Evolutionary conservation across 2,329 filamentous ascomycete genomes (phyloP).

Genomic region (Epichloe festucae): DNA sequence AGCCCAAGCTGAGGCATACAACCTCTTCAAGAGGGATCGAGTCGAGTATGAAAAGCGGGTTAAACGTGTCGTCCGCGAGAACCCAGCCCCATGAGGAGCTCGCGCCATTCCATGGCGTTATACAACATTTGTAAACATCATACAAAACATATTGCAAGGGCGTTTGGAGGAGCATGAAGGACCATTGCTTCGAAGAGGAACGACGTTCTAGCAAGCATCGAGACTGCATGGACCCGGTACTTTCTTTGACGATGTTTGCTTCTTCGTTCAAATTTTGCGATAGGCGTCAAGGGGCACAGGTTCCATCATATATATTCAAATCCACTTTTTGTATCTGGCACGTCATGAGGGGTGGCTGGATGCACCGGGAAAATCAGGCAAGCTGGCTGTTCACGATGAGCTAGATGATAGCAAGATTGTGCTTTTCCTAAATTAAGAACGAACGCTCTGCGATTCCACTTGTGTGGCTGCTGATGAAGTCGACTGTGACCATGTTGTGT

Average conservation of each 20-base stretch:
- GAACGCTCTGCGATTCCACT: not conserved
- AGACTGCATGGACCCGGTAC: not conserved
- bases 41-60: conserved; percentile 81
- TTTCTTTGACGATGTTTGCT: conserved; percentile 11
- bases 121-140: conserved; percentile 3
- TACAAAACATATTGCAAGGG: conserved; percentile 14
- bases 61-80: conserved; percentile 75
- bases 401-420: not conserved
- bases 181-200: conserved; percentile 12
- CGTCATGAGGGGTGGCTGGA: not conserved
- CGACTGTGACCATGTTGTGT: not conserved
- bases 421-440: not conserved
- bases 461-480: not conserved
- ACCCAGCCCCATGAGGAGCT: conserved; percentile 53
- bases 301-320: not conserved
- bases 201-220: not conserved
- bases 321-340: not conserved
- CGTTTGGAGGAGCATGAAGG: conserved; percentile 14
- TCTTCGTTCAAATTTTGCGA: conserved; percentile 5
- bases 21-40: conserved; percentile 85
- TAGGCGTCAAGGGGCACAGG: conserved; percentile 3
- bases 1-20: conserved; percentile 94
- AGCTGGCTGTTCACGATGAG: not conserved
- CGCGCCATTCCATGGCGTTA: conserved; percentile 4
- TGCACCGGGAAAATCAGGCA: not conserved